phyloP scores from a whole-genome alignment of 768 basidiomycete genomes.

The Boletus huronensis region DNA sequence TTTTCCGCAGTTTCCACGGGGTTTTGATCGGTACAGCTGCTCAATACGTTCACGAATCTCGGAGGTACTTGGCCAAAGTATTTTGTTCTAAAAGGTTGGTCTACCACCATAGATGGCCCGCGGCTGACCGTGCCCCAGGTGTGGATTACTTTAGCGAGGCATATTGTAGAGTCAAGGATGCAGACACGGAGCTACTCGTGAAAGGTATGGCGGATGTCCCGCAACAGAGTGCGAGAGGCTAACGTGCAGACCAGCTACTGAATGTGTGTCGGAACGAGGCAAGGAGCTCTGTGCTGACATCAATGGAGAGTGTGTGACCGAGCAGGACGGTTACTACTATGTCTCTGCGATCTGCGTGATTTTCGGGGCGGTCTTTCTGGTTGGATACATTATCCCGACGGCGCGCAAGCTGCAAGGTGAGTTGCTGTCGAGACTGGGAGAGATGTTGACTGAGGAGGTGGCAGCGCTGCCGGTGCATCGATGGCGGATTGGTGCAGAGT shows the following conservation, averaged over 20 bases:
- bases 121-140: conserved; percentile 40
- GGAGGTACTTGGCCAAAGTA: conserved; percentile 98
- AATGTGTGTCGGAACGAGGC: conserved; percentile 92
- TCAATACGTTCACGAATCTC: conserved; percentile 95
- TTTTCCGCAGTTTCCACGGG: neutral
- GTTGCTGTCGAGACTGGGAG: conserved; percentile 23
- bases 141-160: conserved; percentile 88
- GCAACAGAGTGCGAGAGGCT: neutral
- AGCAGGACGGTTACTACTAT: conserved; percentile 90
- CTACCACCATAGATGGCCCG: neutral
- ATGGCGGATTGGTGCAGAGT: conserved; percentile 58
- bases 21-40: conserved; percentile 48
- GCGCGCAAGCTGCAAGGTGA: conserved; percentile 83
- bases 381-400: conserved; percentile 78
- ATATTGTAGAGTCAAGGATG: conserved; percentile 70
- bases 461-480: conserved; percentile 66
- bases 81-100: conserved; percentile 84
- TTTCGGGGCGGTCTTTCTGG: conserved; percentile 69
- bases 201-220: conserved; percentile 42
- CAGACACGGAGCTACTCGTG: conserved; percentile 46
- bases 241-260: conserved; percentile 49
- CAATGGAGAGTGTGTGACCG: conserved; percentile 76
- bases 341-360: conserved; percentile 75
- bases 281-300: conserved; percentile 72
- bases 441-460: conserved; percentile 4